Conservation (phyloP, 306 rosid species). For the Acacia melanoxylon region DNA sequence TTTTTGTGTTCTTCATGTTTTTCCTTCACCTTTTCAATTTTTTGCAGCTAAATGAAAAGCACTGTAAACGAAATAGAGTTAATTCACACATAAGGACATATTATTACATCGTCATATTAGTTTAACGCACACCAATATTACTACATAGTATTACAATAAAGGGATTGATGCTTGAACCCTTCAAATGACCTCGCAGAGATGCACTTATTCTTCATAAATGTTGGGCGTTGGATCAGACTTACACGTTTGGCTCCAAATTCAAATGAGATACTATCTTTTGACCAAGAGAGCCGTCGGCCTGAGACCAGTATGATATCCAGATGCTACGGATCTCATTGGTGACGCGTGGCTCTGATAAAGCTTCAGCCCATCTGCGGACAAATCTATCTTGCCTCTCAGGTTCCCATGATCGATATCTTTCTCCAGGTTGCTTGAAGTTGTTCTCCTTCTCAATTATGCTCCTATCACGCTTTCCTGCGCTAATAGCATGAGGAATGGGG, state of each 20-base stretch:
- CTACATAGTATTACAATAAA: constrained; percentile 24
- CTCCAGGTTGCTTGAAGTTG: constrained; percentile 82
- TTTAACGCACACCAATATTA: neutral
- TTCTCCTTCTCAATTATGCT: constrained; percentile 71
- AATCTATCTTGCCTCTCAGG: constrained; percentile 51
- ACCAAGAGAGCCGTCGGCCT: constrained; percentile 45
- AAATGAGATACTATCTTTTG: constrained; percentile 86
- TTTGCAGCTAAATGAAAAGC: no score
- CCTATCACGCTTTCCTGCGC: constrained; percentile 22
- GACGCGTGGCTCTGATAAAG: constrained; percentile 65
- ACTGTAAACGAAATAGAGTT: neutral
- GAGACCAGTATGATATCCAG: constrained; percentile 84
- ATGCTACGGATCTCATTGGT: constrained; percentile 84
- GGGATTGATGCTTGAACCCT: constrained; percentile 27
- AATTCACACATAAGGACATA: no score
- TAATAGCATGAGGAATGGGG: no score
- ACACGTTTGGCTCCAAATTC: constrained; percentile 76
- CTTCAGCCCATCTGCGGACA: constrained; percentile 60
- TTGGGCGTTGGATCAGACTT: constrained; percentile 18
- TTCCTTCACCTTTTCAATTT: no score
- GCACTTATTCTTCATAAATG: no score
- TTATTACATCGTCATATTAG: no score
- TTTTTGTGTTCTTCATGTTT: no score
- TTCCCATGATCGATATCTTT: constrained; percentile 58
- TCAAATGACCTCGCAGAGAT: neutral